Percentiles rank a stretch among this genome's conserved stretches.
These are phyloP conservation scores for Coemansia sp. DNA, from an alignment of 192 early-diverging fungal genomes.

Conservation along the genomic window DNA sequence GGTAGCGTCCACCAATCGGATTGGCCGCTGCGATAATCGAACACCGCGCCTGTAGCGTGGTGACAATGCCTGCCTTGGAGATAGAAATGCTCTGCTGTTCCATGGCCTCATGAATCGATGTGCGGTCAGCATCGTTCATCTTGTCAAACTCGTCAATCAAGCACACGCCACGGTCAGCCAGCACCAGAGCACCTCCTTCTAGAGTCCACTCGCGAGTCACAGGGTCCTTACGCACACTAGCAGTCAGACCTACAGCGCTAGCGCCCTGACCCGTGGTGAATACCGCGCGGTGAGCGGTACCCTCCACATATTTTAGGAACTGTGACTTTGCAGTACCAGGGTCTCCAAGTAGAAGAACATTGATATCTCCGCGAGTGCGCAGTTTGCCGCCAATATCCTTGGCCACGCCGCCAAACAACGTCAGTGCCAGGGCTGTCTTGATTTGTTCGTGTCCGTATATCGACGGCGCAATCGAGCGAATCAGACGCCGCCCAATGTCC, in stretches of 20 bases:
- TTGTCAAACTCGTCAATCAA: conserved; percentile 91
- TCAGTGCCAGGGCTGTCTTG: conserved; percentile 88
- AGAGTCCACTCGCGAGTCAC: conserved; percentile 87
- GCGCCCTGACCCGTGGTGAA: conserved; percentile 88
- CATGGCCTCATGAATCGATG: conserved; percentile 94
- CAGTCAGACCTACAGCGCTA: conserved; percentile 81
- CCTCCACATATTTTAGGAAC: conserved; percentile 82
- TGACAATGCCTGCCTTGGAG: conserved; percentile 86
- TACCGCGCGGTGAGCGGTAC: conserved; percentile 80
- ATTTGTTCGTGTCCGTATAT: conserved; percentile 99
- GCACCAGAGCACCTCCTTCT: conserved; percentile 84
- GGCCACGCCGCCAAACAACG: conserved; percentile 94
- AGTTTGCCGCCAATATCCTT: conserved; percentile 95
- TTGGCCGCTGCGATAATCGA: conserved; percentile 81
- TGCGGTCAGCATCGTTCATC: conserved; percentile 88
- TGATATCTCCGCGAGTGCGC: conserved; percentile 96
- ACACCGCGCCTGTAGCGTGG: conserved; percentile 81
- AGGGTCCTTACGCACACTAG: conserved; percentile 79
- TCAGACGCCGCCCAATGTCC: conserved; percentile 78
- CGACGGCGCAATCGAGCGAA: conserved; percentile 95
- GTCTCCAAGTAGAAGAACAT: conserved; percentile 90
- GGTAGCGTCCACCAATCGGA: conserved; percentile 82
- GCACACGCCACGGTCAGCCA: conserved; percentile 86
- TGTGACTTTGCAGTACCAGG: conserved; percentile 88
- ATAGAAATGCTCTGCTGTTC: conserved; percentile 88